Evolutionary conservation across 2,329 filamentous ascomycete species (phyloP).

Genomic region (Cercospora janseana): DNA sequence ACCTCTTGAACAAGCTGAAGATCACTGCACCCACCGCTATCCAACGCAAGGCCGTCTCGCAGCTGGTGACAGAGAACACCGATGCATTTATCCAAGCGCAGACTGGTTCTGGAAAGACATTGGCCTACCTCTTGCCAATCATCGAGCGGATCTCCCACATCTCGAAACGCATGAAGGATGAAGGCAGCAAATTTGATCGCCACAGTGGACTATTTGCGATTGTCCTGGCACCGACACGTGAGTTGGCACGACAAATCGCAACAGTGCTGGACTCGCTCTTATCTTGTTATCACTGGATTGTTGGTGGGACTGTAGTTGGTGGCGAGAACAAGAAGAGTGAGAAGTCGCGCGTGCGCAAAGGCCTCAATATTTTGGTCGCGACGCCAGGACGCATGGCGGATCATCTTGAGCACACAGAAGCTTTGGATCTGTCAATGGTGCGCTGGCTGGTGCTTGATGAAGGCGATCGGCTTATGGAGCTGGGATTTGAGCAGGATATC

Average conservation of each 20-base stretch:
- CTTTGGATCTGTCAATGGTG: conserved; percentile 81
- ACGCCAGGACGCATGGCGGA: conserved; percentile 89
- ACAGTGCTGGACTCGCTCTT: conserved; percentile 80
- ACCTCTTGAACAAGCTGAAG: conserved; percentile 79
- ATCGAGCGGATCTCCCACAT: conserved; percentile 83
- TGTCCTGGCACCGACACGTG: conserved; percentile 87
- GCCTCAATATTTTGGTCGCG: conserved; percentile 91
- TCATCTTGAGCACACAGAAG: conserved; percentile 89
- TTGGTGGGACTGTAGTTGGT: conserved; percentile 78
- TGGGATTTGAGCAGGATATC: conserved; percentile 94
- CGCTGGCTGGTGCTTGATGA: conserved; percentile 94
- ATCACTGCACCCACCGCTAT: conserved; percentile 92
- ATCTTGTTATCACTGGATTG: conserved; percentile 89
- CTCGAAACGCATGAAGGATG: conserved; percentile 52
- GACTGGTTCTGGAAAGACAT: conserved; percentile 94
- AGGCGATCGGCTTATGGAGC: conserved; percentile 95
- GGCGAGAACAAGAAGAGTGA: conserved; percentile 76
- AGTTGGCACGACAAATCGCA: conserved; percentile 91
- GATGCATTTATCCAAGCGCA: conserved; percentile 97
- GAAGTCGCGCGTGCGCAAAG: conserved; percentile 90
- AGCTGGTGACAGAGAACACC: conserved; percentile 73
- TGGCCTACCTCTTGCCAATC: conserved; percentile 92
- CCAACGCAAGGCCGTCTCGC: conserved; percentile 82
- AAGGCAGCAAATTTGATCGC: conserved; percentile 61
- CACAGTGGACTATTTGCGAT: conserved; percentile 91